phyloP scores from a whole-genome alignment of 106 monocot species.

The Alisma plantagoaquatica region DNA sequence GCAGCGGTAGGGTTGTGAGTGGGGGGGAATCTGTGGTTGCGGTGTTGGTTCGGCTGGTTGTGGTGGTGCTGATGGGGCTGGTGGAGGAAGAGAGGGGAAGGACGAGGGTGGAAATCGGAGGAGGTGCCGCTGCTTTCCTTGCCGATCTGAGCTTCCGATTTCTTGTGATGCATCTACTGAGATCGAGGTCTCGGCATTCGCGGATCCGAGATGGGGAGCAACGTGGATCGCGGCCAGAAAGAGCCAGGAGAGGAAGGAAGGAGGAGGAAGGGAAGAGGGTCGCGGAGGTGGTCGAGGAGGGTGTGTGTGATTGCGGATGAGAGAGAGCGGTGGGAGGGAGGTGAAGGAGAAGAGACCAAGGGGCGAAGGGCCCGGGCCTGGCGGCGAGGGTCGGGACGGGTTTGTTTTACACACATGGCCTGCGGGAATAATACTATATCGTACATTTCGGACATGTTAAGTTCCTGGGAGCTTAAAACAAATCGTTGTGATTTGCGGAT shows the following conservation, averaged over 20 bases:
- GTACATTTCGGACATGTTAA: no score
- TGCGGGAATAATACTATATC: no score
- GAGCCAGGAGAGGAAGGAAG: neutral
- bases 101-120: conserved; percentile 16
- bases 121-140: conserved; percentile 13
- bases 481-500: no score
- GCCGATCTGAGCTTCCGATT: conserved; percentile 20
- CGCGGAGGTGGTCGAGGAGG: neutral
- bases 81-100: neutral
- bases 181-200: conserved; percentile 1
- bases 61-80: neutral
- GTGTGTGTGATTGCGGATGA: conserved; percentile 7
- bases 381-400: neutral
- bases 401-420: no score
- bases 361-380: no score
- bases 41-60: no score
- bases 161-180: conserved; percentile 32
- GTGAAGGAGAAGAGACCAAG: conserved; percentile 3
- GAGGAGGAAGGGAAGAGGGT: neutral
- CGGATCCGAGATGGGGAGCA: conserved; percentile 8
- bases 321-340: conserved; percentile 2
- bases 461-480: no score
- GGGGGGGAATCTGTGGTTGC: neutral
- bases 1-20: neutral
- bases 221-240: conserved; percentile 21